phyloP scores from a whole-genome alignment of 441 rosid species.

The Gossypium trilobum region DNA sequence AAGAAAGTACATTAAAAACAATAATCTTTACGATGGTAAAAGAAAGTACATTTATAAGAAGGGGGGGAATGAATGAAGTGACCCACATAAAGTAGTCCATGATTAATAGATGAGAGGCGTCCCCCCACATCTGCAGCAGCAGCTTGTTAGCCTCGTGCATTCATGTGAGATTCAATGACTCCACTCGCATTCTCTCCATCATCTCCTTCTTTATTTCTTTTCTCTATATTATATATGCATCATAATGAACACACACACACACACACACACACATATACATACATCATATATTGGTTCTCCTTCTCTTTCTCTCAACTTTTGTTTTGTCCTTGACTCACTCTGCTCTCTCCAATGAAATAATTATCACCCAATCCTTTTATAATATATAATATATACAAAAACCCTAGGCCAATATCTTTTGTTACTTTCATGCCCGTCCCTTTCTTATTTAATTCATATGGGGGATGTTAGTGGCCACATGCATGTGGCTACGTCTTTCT shows the following conservation, averaged over 20 bases:
- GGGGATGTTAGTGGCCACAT: conserved; percentile 19
- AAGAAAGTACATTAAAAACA: too few species aligned
- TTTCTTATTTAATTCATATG: neutral
- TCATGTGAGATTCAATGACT: conserved; percentile 41
- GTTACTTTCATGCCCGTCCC: conserved; percentile 24
- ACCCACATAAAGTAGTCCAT: conserved; percentile 30
- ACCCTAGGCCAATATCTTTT: conserved; percentile 21
- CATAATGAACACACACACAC: too few species aligned
- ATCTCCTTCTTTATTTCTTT: neutral
- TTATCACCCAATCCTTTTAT: conserved; percentile 16
- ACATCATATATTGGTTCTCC: too few species aligned
- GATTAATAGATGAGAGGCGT: conserved; percentile 20
- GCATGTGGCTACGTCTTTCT: conserved; percentile 18
- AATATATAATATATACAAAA: neutral
- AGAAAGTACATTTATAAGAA: too few species aligned
- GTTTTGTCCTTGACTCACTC: conserved; percentile 2
- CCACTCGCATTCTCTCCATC: conserved; percentile 29
- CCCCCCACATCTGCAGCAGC: neutral
- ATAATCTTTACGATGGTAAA: too few species aligned
- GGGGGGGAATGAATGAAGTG: neutral
- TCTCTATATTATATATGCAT: too few species aligned
- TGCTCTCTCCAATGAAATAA: conserved; percentile 13
- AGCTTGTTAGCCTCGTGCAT: conserved; percentile 41
- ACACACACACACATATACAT: too few species aligned
- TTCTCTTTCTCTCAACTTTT: neutral